Conservation (phyloP, 371 early-diverging fungal species). For the Circinella minor region DNA sequence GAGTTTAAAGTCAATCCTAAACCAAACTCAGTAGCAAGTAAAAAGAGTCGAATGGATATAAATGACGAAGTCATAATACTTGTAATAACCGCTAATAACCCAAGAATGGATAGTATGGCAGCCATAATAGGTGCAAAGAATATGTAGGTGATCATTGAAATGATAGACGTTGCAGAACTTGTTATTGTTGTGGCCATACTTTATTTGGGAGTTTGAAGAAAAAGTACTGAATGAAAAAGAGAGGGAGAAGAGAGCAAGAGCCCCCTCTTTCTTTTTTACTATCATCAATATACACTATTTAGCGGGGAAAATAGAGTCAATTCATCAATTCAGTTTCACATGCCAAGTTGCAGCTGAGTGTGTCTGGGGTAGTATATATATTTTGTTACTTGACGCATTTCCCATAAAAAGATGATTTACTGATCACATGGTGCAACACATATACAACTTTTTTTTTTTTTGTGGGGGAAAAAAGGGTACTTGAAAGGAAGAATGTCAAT, state of each 20-base stretch:
- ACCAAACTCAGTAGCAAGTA: constrained; percentile 21
- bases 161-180: constrained; percentile 1
- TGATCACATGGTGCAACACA: too few species aligned
- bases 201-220: too few species aligned
- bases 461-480: too few species aligned
- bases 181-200: background rate
- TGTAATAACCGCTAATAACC: constrained; percentile 20
- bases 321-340: too few species aligned
- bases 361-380: constrained; percentile 13
- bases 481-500: too few species aligned
- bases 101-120: constrained; percentile 14
- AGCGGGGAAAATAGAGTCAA: background rate
- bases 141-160: constrained; percentile 12
- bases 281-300: too few species aligned
- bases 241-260: constrained; percentile 5
- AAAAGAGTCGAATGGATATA: constrained; percentile 22
- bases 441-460: too few species aligned
- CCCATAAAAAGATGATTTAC: too few species aligned
- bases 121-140: constrained; percentile 23
- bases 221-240: background rate
- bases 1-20: constrained; percentile 23
- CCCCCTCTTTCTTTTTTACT: too few species aligned
- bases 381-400: too few species aligned
- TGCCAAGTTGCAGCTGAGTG: too few species aligned
- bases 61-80: constrained; percentile 29